These are phyloP conservation scores for Cladosporium austrohemisphaericum DNA, from an alignment of 2,329 filamentous ascomycete species.

Conservation along the genomic window DNA sequence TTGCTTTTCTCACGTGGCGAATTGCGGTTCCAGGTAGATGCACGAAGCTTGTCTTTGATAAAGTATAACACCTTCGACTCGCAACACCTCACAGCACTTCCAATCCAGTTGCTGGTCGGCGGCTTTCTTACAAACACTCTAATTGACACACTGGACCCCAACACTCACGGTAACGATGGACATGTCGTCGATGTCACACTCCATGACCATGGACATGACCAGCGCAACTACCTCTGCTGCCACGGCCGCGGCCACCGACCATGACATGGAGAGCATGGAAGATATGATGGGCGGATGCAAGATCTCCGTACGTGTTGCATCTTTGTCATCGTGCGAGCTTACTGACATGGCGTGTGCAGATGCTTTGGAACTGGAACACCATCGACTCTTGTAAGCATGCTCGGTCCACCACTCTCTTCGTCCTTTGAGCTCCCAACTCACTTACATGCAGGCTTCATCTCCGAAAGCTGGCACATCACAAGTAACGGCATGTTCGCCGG, in stretches of 20 bases:
- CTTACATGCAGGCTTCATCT: constrained; percentile 53
- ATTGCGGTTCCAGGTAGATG: too few species aligned
- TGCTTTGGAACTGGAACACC: constrained; percentile 78
- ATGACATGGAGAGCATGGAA: constrained; percentile 23
- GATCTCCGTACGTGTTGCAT: constrained; percentile 36
- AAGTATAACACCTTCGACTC: not conserved
- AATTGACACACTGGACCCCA: not conserved
- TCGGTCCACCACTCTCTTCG: not conserved
- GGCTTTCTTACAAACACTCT: too few species aligned
- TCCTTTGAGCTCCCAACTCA: constrained; percentile 2
- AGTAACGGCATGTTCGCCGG: constrained; percentile 71
- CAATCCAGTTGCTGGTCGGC: not conserved
- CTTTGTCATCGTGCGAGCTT: too few species aligned
- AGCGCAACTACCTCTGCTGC: constrained; percentile 15
- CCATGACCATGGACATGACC: constrained; percentile 19
- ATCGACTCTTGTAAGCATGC: constrained; percentile 52
- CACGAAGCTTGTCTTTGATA: too few species aligned
- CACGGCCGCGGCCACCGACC: constrained; percentile 17
- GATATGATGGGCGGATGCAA: constrained; percentile 32
- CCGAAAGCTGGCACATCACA: constrained; percentile 65
- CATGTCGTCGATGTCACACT: constrained; percentile 17
- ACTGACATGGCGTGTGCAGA: constrained; percentile 44
- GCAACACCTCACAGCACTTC: not conserved
- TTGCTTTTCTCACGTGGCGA: not conserved
- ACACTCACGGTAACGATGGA: constrained; percentile 13